A percentile compares a stretch with the other conserved stretches of the same genome.
These are phyloP conservation scores for Debaryomyces psychrophilus DNA, from an alignment of 1,139 yeast genomes.

Conservation along the genomic window DNA sequence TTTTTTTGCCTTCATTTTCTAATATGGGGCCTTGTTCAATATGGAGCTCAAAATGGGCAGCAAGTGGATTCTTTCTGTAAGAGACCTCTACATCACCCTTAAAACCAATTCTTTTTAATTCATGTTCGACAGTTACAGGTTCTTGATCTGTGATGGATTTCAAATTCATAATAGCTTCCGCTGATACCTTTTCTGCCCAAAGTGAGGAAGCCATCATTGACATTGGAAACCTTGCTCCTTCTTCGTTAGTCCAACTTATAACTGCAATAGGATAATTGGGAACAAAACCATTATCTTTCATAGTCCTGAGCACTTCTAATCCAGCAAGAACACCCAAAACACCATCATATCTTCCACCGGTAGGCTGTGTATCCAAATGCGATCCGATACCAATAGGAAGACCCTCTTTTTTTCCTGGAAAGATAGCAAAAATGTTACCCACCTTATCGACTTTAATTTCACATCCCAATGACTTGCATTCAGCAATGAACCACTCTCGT, in stretches of 20 bases:
- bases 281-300: constrained; percentile 56
- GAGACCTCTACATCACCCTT: constrained; percentile 29
- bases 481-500: constrained; percentile 67
- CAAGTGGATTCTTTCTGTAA: constrained; percentile 55
- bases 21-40: constrained; percentile 78
- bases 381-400: constrained; percentile 72
- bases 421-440: constrained; percentile 71
- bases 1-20: constrained; percentile 55
- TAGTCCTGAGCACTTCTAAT: constrained; percentile 63
- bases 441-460: constrained; percentile 58
- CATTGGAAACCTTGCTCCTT: constrained; percentile 75
- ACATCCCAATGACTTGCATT: constrained; percentile 59
- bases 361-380: constrained; percentile 76
- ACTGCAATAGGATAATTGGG: constrained; percentile 72
- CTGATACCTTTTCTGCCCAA: constrained; percentile 57
- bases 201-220: constrained; percentile 68
- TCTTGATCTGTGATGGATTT: constrained; percentile 56
- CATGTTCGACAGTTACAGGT: constrained; percentile 56
- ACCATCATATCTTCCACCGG: constrained; percentile 77
- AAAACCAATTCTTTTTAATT: constrained; percentile 31
- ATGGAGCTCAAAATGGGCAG: constrained; percentile 73
- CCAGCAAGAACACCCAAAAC: constrained; percentile 70
- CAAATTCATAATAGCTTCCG: constrained; percentile 53
- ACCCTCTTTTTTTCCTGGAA: constrained; percentile 55
- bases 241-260: constrained; percentile 76